Conservation (phyloP, 495 filamentous ascomycete genomes). For the Penicillium manginii region DNA sequence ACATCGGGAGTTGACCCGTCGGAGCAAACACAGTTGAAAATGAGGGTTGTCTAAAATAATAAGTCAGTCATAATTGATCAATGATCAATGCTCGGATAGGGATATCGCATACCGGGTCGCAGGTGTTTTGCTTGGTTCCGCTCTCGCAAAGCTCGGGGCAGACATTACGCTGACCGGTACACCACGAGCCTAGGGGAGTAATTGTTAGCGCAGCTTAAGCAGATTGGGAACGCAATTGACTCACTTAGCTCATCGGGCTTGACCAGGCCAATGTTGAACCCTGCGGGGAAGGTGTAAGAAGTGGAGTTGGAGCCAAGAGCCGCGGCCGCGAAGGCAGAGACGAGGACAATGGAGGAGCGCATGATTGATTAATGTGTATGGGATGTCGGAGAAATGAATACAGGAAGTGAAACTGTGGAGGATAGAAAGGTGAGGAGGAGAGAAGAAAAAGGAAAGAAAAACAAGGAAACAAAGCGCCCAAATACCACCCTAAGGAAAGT, state of each 20-base stretch:
- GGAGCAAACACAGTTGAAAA: conserved; percentile 57
- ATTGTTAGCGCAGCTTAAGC: conserved; percentile 10
- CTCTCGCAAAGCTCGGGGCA: conserved; percentile 53
- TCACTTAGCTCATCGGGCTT: conserved; percentile 32
- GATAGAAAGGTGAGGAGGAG: conserved; percentile 11
- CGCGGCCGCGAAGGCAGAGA: conserved; percentile 38
- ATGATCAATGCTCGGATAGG: conserved; percentile 8
- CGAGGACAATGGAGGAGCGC: conserved; percentile 36
- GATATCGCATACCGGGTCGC: conserved; percentile 43
- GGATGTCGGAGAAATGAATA: conserved; percentile 20
- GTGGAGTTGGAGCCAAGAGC: conserved; percentile 31
- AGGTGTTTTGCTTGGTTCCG: conserved; percentile 43
- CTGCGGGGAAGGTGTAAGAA: conserved; percentile 41
- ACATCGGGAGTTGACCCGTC: conserved; percentile 58
- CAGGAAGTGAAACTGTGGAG: conserved; percentile 22
- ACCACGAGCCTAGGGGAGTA: conserved; percentile 44
- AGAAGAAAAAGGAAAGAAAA: conserved; percentile 9
- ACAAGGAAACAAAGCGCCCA: not conserved
- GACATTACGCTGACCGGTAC: conserved; percentile 46
- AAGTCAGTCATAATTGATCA: conserved; percentile 7
- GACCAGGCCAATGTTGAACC: conserved; percentile 43
- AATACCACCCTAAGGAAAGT: conserved; percentile 1
- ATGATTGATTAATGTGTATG: conserved; percentile 29
- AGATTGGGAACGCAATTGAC: conserved; percentile 3
- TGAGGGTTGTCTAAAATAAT: conserved; percentile 49